A percentile compares a stretch with the other conserved stretches of the same genome.
These are phyloP conservation scores for Mycena venus DNA, from an alignment of 768 basidiomycete genomes.

Conservation along the genomic window DNA sequence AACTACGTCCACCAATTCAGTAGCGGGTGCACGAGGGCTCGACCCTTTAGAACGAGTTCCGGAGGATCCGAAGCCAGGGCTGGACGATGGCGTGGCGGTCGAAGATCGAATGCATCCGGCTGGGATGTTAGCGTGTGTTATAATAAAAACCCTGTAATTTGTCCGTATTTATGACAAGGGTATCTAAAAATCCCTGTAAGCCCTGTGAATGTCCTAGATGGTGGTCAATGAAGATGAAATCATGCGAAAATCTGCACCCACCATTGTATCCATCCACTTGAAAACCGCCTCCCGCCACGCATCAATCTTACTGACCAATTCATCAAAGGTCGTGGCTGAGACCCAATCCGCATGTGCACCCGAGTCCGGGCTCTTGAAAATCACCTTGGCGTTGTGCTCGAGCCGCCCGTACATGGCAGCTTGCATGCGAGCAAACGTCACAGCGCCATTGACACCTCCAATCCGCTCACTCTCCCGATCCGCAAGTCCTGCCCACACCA, in stretches of 20 bases:
- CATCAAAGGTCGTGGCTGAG: neutral
- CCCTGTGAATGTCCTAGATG: neutral
- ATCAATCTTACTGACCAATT: conserved; percentile 7
- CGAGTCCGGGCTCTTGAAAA: conserved; percentile 17
- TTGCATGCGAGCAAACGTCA: conserved; percentile 9
- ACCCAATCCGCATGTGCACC: conserved; percentile 21
- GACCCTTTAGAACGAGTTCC: no score
- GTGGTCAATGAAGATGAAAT: neutral
- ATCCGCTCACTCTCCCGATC: neutral
- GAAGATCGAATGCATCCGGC: no score
- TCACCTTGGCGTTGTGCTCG: neutral
- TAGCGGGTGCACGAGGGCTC: no score
- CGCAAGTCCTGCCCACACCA: conserved; percentile 1
- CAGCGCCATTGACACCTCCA: neutral
- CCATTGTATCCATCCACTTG: conserved; percentile 20
- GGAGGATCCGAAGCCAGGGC: no score
- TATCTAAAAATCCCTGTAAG: conserved; percentile 12
- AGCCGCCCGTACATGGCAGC: conserved; percentile 17
- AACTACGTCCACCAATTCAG: no score
- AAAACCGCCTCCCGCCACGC: conserved; percentile 10
- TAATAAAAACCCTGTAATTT: no score
- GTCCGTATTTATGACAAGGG: no score
- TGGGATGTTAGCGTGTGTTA: no score
- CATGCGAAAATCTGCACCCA: neutral
- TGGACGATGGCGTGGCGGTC: no score